A percentile compares a stretch with the other conserved stretches of the same genome.
phyloP scores from a whole-genome alignment of 2,329 filamentous ascomycete species.

The Alternaria longipes region DNA sequence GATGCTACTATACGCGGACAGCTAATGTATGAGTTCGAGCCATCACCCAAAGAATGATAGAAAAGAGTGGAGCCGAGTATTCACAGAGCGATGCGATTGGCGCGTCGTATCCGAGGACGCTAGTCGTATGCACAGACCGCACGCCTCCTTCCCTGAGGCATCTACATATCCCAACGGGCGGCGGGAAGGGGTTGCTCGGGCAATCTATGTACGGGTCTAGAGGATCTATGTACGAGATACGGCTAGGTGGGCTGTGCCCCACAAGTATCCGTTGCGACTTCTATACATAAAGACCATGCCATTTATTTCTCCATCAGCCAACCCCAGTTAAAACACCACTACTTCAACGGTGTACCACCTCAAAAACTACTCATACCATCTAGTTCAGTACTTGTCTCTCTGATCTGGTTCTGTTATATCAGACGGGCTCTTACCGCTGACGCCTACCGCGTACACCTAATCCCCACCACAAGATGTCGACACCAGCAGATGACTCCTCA shows the following conservation, averaged over 20 bases:
- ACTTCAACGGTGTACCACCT: not conserved
- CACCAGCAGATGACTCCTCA: slow-evolving; percentile 16
- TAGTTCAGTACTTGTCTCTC: not conserved
- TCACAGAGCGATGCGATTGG: slow-evolving; percentile 13
- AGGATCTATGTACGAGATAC: slow-evolving; percentile 7
- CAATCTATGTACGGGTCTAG: not conserved
- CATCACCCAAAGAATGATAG: not conserved
- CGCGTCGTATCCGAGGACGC: slow-evolving; percentile 6
- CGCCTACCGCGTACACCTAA: not conserved
- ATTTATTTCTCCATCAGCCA: not conserved
- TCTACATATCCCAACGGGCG: not conserved
- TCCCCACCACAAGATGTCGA: slow-evolving; percentile 23
- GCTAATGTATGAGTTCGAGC: slow-evolving; percentile 2
- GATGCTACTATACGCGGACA: not conserved
- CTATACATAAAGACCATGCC: slow-evolving; percentile 3
- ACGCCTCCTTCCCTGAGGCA: not conserved
- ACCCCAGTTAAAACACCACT: not conserved
- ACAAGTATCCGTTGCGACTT: not conserved
- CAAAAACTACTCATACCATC: not conserved
- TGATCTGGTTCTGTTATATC: not conserved
- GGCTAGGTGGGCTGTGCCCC: not conserved
- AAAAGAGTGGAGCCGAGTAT: not conserved
- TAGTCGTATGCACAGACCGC: slow-evolving; percentile 11
- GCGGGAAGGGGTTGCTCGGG: not conserved
- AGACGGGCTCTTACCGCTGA: not conserved